A percentile compares a stretch with the other conserved stretches of the same genome.
phyloP scores from a whole-genome alignment of 257 asterid species.

The Cruciata laevipes region DNA sequence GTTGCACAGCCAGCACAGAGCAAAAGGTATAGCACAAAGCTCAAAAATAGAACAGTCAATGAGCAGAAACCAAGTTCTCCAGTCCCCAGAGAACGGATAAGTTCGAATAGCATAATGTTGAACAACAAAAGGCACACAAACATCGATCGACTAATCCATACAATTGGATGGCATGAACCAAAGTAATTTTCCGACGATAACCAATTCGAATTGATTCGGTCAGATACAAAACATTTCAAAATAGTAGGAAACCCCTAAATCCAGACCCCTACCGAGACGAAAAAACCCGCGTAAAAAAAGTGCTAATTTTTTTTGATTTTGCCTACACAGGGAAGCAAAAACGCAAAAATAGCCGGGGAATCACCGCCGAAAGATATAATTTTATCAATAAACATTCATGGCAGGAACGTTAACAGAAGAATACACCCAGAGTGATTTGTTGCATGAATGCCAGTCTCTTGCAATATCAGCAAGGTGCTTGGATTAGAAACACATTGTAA shows the following conservation, averaged over 20 bases:
- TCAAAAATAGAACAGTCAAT: slow-evolving; percentile 1
- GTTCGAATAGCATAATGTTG: neutral
- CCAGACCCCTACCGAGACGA: neutral
- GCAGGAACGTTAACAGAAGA: too few relatives aligned
- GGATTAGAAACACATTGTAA: too few relatives aligned
- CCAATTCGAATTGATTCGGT: neutral
- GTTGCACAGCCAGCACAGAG: too few relatives aligned
- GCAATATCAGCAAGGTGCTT: too few relatives aligned
- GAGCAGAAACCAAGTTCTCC: neutral
- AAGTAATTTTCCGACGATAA: neutral
- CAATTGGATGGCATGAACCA: slow-evolving; percentile 16
- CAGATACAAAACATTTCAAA: neutral
- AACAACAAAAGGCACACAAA: neutral
- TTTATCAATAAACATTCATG: too few relatives aligned
- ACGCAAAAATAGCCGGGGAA: neutral
- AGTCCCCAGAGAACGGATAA: neutral
- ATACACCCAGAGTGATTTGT: too few relatives aligned
- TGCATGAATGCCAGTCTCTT: too few relatives aligned
- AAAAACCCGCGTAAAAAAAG: slow-evolving; percentile 6
- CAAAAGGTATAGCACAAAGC: neutral
- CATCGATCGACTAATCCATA: neutral
- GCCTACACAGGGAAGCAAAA: neutral
- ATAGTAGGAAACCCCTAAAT: slow-evolving; percentile 16
- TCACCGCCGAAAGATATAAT: too few relatives aligned
- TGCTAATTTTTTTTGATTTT: neutral